Base-by-base conservation (phyloP, 1,284 basidiomycete species). In the Ustilago sp. region DNA sequence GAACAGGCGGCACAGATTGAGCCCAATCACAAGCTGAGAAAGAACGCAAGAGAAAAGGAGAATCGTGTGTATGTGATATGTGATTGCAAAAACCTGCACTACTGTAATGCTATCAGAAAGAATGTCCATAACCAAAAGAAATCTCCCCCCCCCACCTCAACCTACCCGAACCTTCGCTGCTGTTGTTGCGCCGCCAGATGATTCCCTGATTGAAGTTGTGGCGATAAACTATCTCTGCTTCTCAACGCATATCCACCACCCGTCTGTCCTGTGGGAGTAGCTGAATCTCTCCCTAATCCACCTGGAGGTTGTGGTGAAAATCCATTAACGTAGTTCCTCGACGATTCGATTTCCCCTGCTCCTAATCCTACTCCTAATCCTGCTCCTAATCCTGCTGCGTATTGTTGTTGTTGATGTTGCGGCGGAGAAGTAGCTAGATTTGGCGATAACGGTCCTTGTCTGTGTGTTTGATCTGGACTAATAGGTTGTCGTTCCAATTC, bases 311-410 rank as follows among this genome's bases (percentile, higher is more conserved):
- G n/a, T 8, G 63, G 59, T 8, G 50, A 17, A 32, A 76, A 75
- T 1, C 74, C 74, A 15, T 76, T 76, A 17, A 75, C 63, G 23
- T 68, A 71, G 12, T 57, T 67, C 8, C 68, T 54, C 4, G 73
- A 62, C 8, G 54, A 45, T 13, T 59, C 59, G 6, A 38, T 19
- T 12, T 2, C 43, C 7, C n/a, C 31, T 5, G 19, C 38, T 32
- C 8, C 39, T 11, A 4, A 6, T 7, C 47, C 45, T 19, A 15
- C 23, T 19, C 8, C n/a, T n/a, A n/a, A n/a, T n/a, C n/a, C 31
- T 5, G 19, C 38, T 32, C 8, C 39, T 11, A 6, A 7, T 7
- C 47, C 45, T 19, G 23, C 23, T 19, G 5, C 6, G 6, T 4
- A 31, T n/a, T 48, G 48, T 38, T 38, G 34, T 34, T 48, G 36